Evolutionary conservation across 352 stramenopile species (phyloP), one percentile per base, ranked within the genome.

Genomic region (Globisporangium middletonii): DNA sequence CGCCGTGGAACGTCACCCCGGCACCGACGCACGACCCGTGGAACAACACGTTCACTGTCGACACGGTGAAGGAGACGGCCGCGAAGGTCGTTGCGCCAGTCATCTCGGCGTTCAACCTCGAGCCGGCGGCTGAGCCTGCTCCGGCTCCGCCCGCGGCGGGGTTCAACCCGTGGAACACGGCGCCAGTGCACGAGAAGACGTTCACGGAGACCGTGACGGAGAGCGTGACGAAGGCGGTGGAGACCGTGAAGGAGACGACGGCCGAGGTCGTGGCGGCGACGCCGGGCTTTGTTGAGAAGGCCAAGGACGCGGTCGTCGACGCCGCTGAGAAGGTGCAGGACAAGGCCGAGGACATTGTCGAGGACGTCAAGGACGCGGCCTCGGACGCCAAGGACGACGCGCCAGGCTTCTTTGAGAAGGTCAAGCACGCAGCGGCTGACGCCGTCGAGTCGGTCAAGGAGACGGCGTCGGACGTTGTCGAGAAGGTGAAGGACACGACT

Each of bases 1-100:
- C 45, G 51, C 74, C 76, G 23, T 87, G 79, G 79, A 89, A 89
- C 56, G 55, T 79, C 28, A 58, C 73, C 3, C 74, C 74, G 26
- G 13, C 56, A 48, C 63, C 18, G 49, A 28, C 45, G 35, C 33
- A 62, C 57, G 73, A 68, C 61, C 75, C 77, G 41, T 87, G 79
- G 79, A 89, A 89, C 59, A 62, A 75, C 41, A 63, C 74, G 11
- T 68, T 71, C 47, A 57, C 57, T 18, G 53, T 55, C 52, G 47
- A 66, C 18, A 65, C 64, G 26, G 26, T 61, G 55, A 65, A 64
- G 38, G 6, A 67, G 55, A 55, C 64, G 28, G 52, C 64, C 16
- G 45, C 71, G 27, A 53, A 66, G 43, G 59, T 13, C 27, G 33
- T 33, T 19, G 42, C 63, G 19, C 19, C 67, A 8, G 53, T 55